Evolutionary conservation across 139 green algal species (phyloP).

Genomic region (Nannochloris sp.): DNA sequence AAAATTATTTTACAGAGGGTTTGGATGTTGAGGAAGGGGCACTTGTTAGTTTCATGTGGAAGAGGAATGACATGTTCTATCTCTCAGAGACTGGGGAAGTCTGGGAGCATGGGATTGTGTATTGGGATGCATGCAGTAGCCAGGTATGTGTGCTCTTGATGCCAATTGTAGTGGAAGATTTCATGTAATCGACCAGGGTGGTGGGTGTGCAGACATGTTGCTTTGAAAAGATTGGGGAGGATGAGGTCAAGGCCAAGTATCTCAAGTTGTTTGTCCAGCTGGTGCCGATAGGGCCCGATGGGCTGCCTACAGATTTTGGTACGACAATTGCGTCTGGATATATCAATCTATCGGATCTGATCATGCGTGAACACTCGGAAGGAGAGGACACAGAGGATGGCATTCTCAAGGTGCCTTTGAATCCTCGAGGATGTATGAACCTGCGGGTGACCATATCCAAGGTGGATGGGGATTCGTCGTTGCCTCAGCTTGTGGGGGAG

Average conservation of each 20-base stretch:
- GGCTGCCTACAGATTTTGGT: background rate
- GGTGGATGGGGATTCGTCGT: too few species aligned
- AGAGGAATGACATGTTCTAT: conserved; percentile 3
- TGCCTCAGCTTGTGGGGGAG: too few species aligned
- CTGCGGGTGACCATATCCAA: too few species aligned
- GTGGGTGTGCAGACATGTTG: background rate
- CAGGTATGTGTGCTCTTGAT: background rate
- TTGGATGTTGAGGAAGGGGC: background rate
- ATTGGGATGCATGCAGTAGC: conserved; percentile 4
- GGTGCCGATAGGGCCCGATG: background rate
- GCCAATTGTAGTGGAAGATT: too few species aligned
- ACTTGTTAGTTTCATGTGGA: conserved; percentile 9
- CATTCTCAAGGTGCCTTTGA: too few species aligned
- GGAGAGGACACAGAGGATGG: too few species aligned
- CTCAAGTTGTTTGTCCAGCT: background rate
- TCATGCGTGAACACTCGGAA: background rate
- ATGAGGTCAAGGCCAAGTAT: background rate
- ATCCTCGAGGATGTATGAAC: too few species aligned
- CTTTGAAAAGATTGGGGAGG: background rate
- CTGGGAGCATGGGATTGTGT: conserved; percentile 10
- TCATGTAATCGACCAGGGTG: too few species aligned
- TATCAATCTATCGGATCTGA: background rate
- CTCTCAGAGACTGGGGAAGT: conserved; percentile 8
- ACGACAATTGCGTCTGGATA: background rate
- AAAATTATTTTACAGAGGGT: conserved; percentile 1